phyloP scores from a whole-genome alignment of 1,284 basidiomycete species.

The Heterobasidion irregulare region DNA sequence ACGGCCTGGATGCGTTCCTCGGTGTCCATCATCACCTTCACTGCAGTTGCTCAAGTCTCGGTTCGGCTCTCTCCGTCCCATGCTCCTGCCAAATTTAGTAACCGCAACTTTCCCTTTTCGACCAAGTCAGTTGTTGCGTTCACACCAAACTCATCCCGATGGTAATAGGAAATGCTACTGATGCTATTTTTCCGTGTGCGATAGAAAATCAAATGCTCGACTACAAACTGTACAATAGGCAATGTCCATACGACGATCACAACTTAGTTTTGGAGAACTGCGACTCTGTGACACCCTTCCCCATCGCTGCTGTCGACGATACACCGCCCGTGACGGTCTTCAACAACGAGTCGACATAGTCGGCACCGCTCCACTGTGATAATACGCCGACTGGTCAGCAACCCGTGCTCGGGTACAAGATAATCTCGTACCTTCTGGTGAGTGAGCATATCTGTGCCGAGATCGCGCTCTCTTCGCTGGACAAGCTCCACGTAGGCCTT shows the following conservation, averaged over 20 bases:
- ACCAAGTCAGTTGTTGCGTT: background rate
- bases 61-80: background rate
- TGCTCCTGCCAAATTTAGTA: background rate
- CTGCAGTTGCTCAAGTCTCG: background rate
- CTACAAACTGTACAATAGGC: too few relatives aligned
- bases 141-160: background rate
- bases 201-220: too few relatives aligned
- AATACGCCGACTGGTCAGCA: conserved; percentile 7
- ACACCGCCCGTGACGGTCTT: conserved; percentile 94
- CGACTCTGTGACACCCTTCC: conserved; percentile 85
- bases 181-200: too few relatives aligned
- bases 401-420: background rate
- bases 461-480: conserved; percentile 81
- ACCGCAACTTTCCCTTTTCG: background rate
- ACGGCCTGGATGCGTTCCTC: conserved; percentile 63
- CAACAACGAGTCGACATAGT: conserved; percentile 87
- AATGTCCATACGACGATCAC: conserved; percentile 19
- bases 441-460: conserved; percentile 87
- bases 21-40: conserved; percentile 37
- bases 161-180: too few relatives aligned
- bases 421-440: conserved; percentile 62
- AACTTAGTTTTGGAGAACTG: conserved; percentile 67
- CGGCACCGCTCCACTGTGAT: conserved; percentile 85
- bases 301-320: conserved; percentile 95
- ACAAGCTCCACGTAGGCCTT: conserved; percentile 85